These are phyloP conservation scores for Lipomyces orientalis DNA, from an alignment of 805 yeast species.

Conservation along the genomic window DNA sequence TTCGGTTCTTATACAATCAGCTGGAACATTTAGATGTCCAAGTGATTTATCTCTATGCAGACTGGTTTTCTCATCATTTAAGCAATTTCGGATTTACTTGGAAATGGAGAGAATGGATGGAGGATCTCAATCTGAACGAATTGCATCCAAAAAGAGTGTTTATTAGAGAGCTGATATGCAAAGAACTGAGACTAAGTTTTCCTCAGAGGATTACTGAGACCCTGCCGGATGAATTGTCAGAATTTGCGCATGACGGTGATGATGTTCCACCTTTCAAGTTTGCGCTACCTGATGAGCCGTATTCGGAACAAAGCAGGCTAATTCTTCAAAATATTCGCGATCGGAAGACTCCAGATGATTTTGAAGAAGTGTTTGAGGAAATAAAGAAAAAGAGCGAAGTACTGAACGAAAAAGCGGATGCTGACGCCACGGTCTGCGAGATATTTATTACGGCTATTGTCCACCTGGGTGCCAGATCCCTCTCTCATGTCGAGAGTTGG, in stretches of 20 bases:
- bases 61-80: constrained; percentile 92
- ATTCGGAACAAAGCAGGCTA: constrained; percentile 21
- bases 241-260: constrained; percentile 24
- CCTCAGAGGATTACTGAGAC: constrained; percentile 72
- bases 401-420: constrained; percentile 37
- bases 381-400: constrained; percentile 36
- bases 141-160: constrained; percentile 78
- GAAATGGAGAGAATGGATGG: constrained; percentile 97
- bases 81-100: constrained; percentile 94
- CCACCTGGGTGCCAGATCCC: constrained; percentile 84
- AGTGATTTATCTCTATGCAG: constrained; percentile 70
- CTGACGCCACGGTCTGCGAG: constrained; percentile 46
- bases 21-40: constrained; percentile 75
- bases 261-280: constrained; percentile 47
- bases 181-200: constrained; percentile 84
- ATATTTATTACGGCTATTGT: constrained; percentile 74
- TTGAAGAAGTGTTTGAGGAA: constrained; percentile 28
- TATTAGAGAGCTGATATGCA: constrained; percentile 76
- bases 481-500: constrained; percentile 73
- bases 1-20: constrained; percentile 77
- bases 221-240: constrained; percentile 62
- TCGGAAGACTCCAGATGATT: constrained; percentile 26
- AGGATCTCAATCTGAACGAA: constrained; percentile 49
- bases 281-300: constrained; percentile 33
- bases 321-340: constrained; percentile 33